Evolutionary conservation across 768 basidiomycete genomes (phyloP), one percentile per base, ranked within the genome.

Genomic region (Steccherinum ochraceum): DNA sequence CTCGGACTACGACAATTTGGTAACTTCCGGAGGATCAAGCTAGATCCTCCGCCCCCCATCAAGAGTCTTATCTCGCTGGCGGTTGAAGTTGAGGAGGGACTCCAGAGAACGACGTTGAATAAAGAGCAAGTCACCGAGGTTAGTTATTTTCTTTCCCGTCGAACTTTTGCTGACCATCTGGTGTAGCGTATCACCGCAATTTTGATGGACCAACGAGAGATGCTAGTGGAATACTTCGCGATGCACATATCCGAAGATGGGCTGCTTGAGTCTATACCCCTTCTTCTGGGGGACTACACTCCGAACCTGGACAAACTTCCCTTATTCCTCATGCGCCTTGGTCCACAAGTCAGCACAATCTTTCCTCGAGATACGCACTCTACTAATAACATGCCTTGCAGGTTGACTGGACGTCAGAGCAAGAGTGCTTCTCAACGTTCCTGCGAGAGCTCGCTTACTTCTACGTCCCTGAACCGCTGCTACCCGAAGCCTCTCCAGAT

Each of bases 151-250:
- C 13, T 5, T 20, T 35, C 30, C n/a, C 11, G 25, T 43, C 18
- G 2, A 46, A 44, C n/a, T n/a, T 20, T 16, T 4, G 12, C 21
- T 19, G 3, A 19, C 16, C 41, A 24, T 48, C 24, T 19, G 19
- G n/a, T 48, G 24, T 54, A 92, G 90, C 73, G 75, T 26, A 90
- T 93, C 42, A 64, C 75, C 4, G 68, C 77, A n/a, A 78, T 78
- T 4, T 67, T 93, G 2, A 69, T 81, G 50, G 62, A 70, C 2
- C 73, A 79, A 12, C 76, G 86, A 7, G 86, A 85, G 3, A 97
- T 99, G 94, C 72, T 98, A 2, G 71, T 79, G 1, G 96, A 97
- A 55, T 97, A 99, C 67, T 98, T 98, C 63, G 85, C 83, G 1
- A 67, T 98, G 18, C 67, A 68, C 21, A 86, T 99, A 55, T 77